A percentile compares a stretch with the other conserved stretches of the same genome.
These are phyloP conservation scores for Dispira parvispora DNA, from an alignment of 192 early-diverging fungal genomes.

Conservation along the genomic window DNA sequence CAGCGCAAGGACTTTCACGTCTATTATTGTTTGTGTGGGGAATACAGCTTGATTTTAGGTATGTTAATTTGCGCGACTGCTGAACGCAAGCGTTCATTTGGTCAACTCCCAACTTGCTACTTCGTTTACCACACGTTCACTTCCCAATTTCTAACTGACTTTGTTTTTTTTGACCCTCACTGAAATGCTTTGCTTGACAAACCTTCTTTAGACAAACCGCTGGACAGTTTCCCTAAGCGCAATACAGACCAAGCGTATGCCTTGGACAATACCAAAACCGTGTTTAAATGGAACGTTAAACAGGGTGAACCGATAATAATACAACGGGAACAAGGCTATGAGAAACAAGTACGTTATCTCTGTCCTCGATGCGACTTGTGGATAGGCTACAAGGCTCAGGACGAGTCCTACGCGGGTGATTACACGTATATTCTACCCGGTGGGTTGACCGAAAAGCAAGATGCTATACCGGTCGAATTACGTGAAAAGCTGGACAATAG, in stretches of 20 bases:
- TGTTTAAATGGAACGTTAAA: constrained; percentile 3
- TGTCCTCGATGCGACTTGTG: neutral
- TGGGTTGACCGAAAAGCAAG: neutral
- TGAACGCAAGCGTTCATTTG: too few species aligned
- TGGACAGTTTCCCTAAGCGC: neutral
- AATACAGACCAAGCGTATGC: neutral
- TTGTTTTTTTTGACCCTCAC: neutral
- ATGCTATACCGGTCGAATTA: neutral
- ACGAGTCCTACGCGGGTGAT: neutral
- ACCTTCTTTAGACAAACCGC: neutral
- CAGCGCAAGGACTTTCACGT: neutral
- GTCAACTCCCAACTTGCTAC: neutral
- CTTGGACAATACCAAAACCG: neutral
- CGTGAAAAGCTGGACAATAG: neutral
- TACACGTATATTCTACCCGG: neutral
- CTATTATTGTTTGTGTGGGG: constrained; percentile 2
- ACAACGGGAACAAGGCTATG: neutral
- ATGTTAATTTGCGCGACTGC: neutral
- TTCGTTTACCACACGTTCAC: neutral
- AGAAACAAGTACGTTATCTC: neutral
- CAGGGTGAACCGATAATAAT: neutral
- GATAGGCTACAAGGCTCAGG: neutral
- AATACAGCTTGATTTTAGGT: constrained; percentile 7
- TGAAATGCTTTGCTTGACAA: neutral
- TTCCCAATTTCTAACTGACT: neutral